Evolutionary conservation across 768 basidiomycete genomes (phyloP), one percentile per base, ranked within the genome.

Genomic region (Tylopilus subfusipes): DNA sequence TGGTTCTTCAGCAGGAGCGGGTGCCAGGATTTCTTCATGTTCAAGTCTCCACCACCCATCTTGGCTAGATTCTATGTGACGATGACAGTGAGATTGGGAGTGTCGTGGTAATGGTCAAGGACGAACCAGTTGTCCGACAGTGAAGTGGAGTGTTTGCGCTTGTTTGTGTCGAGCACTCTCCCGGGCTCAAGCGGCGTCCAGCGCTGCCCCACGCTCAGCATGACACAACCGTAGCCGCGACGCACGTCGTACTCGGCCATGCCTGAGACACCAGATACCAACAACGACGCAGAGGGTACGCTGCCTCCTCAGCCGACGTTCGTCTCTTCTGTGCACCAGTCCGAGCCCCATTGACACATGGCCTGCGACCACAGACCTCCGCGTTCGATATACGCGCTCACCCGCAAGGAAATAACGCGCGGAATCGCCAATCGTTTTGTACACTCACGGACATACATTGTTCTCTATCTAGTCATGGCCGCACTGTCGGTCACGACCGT

Each of bases 21-120:
- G 72, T 98, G 95, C 95, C 95, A 98, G 60, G 92, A 94, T 82
- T 97, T 96, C 75, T 91, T 97, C 95, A 98, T 98, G 68, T 98
- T 98, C 70, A 98, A 80, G 73, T 98, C 95, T 57, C 90, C 95
- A 55, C 95, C 94, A 84, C 95, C 95, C 95, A 98, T 98, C 65
- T 88, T 97, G 80, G 63, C 62, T 66, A 52, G 57, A 48, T 67
- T 64, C 53, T 53, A 52, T 7, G 62, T 24, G 42, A 54, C 14
- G 53, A n/a, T 48, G 30, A 31, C 46, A 48, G 34, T 42, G 16
- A 49, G 43, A 18, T 54, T 42, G 14, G 45, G 46, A 22, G 52
- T 42, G 45, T 58, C n/a, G 55, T 54, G 16, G 55, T 55, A 48
- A 33, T 33, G 53, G 48, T 51, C 39, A 45, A 53, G 47, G 47